Evolutionary conservation across 306 rosid genomes (phyloP), one percentile per base, ranked within the genome.

Genomic region (Trifolium fragiferum): DNA sequence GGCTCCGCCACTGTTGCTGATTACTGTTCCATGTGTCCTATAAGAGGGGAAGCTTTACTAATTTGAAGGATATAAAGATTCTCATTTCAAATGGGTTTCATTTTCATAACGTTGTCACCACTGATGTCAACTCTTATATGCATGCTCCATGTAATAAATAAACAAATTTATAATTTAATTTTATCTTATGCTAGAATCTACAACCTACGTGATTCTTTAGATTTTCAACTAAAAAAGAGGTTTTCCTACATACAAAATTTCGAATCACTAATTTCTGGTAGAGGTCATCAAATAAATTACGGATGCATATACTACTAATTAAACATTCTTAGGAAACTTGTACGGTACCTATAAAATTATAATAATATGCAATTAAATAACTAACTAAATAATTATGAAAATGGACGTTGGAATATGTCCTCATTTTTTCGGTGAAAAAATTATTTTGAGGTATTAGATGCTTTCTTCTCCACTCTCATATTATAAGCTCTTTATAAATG

Each of bases 401-500:
- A 65, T 71, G n/a, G n/a, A n/a, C n/a, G 10, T 32, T 43, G 77
- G 87, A 80, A 84, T 84, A 68, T 76, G 73, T 84, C 74, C 82
- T 68, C 5, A 35, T 13, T 61, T 58, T 80, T 53, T 59, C 64
- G 65, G 70, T 54, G 69, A 69, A 53, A 53, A 23, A 23, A 75
- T 30, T 64, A 76, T 65, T 74, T 57, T 72, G 73, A 77, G 87
- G 87, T 78, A 84, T 80, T 62, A 60, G 87, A 84, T 80, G 84
- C 84, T 80, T 73, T 72, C 77, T 66, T 76, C 60, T 72, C 70
- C 74, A 57, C 87, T 80, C 73, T 68, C 63, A 41, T 68, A 58
- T 66, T 75, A 30, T 43, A 51, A 37, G 66, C 55, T 47, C 66
- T 53, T 71, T 76, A 44, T 78, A 21, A 80, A 41, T 37, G 80